These are phyloP conservation scores for Phytophthora multivora DNA, from an alignment of 352 stramenopile genomes.

Conservation along the genomic window DNA sequence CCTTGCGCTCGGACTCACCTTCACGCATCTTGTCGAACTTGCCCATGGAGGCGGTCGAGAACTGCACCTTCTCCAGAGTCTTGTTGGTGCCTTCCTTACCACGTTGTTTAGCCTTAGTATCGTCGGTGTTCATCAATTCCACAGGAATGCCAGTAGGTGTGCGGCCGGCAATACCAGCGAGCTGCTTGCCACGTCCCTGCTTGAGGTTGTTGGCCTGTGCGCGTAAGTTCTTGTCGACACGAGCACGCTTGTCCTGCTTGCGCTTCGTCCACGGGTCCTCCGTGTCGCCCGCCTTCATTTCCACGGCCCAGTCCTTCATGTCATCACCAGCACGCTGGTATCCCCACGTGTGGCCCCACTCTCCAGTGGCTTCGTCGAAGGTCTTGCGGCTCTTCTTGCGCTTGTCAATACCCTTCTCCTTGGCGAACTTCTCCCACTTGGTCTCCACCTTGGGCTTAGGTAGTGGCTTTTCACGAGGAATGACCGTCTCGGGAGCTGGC, in stretches of 20 bases:
- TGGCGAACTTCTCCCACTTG: slow-evolving; percentile 99
- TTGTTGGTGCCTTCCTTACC: slow-evolving; percentile 90
- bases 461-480: slow-evolving; percentile 91
- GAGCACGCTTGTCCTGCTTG: slow-evolving; percentile 91
- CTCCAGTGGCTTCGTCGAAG: slow-evolving; percentile 94
- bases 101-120: slow-evolving; percentile 80
- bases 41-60: slow-evolving; percentile 93
- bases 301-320: slow-evolving; percentile 93
- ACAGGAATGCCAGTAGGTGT: slow-evolving; percentile 88
- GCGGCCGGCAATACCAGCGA: slow-evolving; percentile 41
- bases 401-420: slow-evolving; percentile 97
- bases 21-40: slow-evolving; percentile 95
- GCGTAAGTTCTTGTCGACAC: slow-evolving; percentile 93
- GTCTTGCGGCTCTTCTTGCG: slow-evolving; percentile 97
- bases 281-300: slow-evolving; percentile 93
- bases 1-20: slow-evolving; percentile 91
- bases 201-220: slow-evolving; percentile 83
- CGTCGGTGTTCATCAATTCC: slow-evolving; percentile 84
- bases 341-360: slow-evolving; percentile 94
- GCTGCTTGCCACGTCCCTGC: slow-evolving; percentile 68
- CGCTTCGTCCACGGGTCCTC: slow-evolving; percentile 95
- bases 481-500: slow-evolving; percentile 59
- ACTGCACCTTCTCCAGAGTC: slow-evolving; percentile 91
- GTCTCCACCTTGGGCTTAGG: slow-evolving; percentile 95
- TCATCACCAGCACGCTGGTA: slow-evolving; percentile 90